Evolutionary conservation across 371 early-diverging fungal genomes (phyloP).

Genomic region (Apophysomyces elegans): DNA sequence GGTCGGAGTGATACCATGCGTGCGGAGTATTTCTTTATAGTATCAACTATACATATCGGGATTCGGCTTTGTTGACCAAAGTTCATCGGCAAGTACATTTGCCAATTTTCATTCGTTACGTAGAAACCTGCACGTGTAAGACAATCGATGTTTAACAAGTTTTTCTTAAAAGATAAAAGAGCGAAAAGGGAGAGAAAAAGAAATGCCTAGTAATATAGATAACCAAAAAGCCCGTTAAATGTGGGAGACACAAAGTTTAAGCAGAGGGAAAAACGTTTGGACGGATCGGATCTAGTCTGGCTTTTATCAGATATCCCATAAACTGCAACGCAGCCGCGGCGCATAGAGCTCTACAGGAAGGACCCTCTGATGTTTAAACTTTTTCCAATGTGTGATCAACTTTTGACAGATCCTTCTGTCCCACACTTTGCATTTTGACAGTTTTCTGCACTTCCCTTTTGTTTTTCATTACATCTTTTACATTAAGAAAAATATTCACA

Average conservation of each 20-base stretch:
- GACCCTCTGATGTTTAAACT: constrained; percentile 8
- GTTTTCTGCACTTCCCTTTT: background rate
- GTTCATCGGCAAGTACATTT: background rate
- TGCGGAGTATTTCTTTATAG: constrained; percentile 7
- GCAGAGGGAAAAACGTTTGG: constrained; percentile 1
- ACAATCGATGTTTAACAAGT: no score
- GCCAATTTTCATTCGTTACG: background rate
- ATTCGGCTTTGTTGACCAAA: constrained; percentile 4
- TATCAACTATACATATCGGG: constrained; percentile 9
- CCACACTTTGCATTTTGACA: constrained; percentile 6
- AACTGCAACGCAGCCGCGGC: constrained; percentile 11
- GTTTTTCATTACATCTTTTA: background rate
- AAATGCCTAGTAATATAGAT: background rate
- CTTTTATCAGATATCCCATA: constrained; percentile 9
- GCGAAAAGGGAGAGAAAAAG: no score
- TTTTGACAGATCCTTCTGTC: constrained; percentile 5
- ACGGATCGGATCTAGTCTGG: constrained; percentile 11
- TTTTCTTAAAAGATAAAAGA: no score
- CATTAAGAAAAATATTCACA: background rate
- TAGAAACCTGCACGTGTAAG: background rate
- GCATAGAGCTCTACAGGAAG: constrained; percentile 6
- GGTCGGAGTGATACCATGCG: constrained; percentile 2
- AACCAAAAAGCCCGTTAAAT: background rate
- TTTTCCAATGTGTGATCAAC: constrained; percentile 6
- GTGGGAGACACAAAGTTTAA: background rate